These are phyloP conservation scores for Heliosperma pusillum DNA, from an alignment of 148 eudicot species.

Conservation along the genomic window DNA sequence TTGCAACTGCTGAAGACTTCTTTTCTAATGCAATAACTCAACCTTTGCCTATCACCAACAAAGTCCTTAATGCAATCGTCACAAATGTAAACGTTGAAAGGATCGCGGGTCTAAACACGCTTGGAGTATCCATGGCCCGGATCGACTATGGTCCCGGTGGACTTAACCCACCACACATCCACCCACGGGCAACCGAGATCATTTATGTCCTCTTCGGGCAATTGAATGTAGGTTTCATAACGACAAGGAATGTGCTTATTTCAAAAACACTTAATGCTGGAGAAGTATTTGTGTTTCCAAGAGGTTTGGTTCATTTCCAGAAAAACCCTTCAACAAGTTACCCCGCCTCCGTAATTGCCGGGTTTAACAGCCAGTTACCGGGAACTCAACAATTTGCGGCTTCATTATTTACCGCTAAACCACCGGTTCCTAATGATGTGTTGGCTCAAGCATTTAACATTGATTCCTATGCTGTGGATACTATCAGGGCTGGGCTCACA, in stretches of 20 bases:
- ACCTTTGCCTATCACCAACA: constrained; percentile 28
- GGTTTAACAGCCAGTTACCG: constrained; percentile 32
- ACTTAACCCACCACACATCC: constrained; percentile 42
- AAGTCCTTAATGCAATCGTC: constrained; percentile 28
- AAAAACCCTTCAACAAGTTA: constrained; percentile 14
- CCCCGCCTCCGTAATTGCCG: constrained; percentile 27
- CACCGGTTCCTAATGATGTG: constrained; percentile 31
- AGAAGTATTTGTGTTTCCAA: constrained; percentile 30
- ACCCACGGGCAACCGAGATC: constrained; percentile 48
- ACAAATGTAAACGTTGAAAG: constrained; percentile 33
- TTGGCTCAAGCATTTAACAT: constrained; percentile 30
- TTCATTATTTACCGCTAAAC: constrained; percentile 27
- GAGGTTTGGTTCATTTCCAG: constrained; percentile 30
- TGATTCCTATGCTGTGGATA: constrained; percentile 21
- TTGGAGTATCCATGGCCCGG: constrained; percentile 38
- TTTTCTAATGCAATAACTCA: constrained; percentile 28
- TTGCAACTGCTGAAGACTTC: constrained; percentile 32
- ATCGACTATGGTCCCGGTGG: constrained; percentile 40
- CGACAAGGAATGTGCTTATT: constrained; percentile 26
- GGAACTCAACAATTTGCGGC: constrained; percentile 31
- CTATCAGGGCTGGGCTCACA: constrained; percentile 24
- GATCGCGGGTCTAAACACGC: constrained; percentile 40
- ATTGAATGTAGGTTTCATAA: constrained; percentile 33
- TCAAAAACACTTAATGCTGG: constrained; percentile 21
- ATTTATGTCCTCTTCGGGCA: constrained; percentile 30